Base-by-base conservation (phyloP, 2,329 filamentous ascomycete genomes). In the Cytospora schulzeri region DNA sequence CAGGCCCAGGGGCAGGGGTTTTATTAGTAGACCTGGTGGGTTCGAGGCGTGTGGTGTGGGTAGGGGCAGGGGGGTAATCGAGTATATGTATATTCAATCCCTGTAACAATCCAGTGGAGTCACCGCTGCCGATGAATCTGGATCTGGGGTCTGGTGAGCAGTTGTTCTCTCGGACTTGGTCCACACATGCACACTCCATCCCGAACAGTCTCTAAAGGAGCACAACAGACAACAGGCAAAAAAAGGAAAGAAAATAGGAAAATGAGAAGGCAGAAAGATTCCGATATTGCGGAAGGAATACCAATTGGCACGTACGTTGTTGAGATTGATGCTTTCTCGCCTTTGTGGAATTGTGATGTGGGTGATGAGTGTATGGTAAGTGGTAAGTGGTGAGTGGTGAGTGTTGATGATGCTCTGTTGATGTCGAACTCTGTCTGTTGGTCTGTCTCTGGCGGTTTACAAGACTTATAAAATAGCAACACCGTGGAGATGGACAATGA, bases 61-160 rank as follows among this genome's bases (percentile, higher is more conserved):
- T 55, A 60, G 56, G n/a, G 24, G 61, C 53, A 41, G 63, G 67
- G 68, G 69, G 67, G 51, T 71, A 72, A 63, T 71, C 71, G 66
- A 67, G 63, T 54, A 71, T 68, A 57, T 71, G 63, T 54, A 71
- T 68, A 57, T 71, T 65, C 29, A 73, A 69, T 66, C 68, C 70
- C 66, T 69, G 70, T 53, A 71, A 68, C 59, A 69, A 67, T 57
- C 70, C 68, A 60, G 62, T 66, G 66, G 70, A 73, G 66, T 71
- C 71, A 66, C 69, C 67, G 70, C 72, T 71, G 66, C 69, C 70
- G 66, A 69, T 71, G 68, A 72, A 69, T 71, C 71, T 70, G 68
- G 72, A 75, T 69, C 74, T 76, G 70, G 73, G 71, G 66, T 70
- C 71, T 67, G 70, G 75, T 76, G 74, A 76, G 75, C 72, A 70